Conservation (phyloP, 352 stramenopile species). For the Phytopythium litorale region DNA sequence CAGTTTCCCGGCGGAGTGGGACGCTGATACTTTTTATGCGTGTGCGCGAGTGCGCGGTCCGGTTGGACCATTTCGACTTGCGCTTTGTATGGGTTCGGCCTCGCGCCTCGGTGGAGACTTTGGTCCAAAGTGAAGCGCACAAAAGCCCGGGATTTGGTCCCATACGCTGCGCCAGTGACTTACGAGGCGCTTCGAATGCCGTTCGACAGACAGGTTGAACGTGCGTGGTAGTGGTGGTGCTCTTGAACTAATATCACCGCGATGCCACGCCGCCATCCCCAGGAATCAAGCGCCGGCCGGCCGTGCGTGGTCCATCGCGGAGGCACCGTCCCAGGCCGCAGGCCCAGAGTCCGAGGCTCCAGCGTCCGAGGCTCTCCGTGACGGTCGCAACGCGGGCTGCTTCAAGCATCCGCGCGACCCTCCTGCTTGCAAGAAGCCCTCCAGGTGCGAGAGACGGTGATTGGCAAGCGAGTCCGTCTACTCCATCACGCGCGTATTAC, state of each 20-base stretch:
- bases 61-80: slow-evolving; percentile 6
- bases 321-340: too few relatives aligned
- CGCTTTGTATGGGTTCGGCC: neutral
- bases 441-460: neutral
- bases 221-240: too few relatives aligned
- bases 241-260: neutral
- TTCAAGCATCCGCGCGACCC: too few relatives aligned
- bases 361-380: too few relatives aligned
- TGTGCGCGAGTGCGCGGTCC: neutral
- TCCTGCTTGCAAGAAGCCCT: too few relatives aligned
- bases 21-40: slow-evolving; percentile 1
- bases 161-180: neutral
- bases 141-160: neutral
- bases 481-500: neutral
- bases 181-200: neutral
- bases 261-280: neutral
- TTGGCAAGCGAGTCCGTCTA: neutral
- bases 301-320: neutral
- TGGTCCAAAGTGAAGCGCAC: neutral
- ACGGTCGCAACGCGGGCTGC: too few relatives aligned
- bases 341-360: too few relatives aligned
- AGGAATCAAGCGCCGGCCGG: neutral
- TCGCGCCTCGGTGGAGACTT: neutral
- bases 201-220: neutral
- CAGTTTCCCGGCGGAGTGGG: slow-evolving; percentile 9